Evolutionary conservation across 805 yeast genomes (phyloP), one percentile per base, ranked within the genome.

Genomic region (Candida nanaspora): DNA sequence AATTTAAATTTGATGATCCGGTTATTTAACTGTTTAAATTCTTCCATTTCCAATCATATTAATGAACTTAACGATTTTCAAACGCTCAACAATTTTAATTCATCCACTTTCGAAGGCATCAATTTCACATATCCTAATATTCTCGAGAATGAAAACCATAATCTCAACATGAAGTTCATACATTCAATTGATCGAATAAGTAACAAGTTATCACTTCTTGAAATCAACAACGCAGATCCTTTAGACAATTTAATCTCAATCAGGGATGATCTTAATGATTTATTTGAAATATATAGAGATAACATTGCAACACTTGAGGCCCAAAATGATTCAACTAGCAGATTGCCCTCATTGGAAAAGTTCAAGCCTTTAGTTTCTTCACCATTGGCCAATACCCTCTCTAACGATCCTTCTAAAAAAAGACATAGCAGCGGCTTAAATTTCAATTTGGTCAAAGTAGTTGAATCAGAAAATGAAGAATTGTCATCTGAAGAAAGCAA

Each of bases 351-450:
- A 3, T 7, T 44, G 26, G 41, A 42, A 11, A 20, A 33, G 2
- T 33, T 44, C 33, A 32, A 25, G 10, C 38, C 22, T 8, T 27
- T 16, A 19, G 16, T 38, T 29, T n/a, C 37, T 18, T 11, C 29
- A 5, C 28, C 36, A 16, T 16, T 30, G 32, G 28, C 33, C 10
- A 2, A 6, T 4, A 21, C 25, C 46, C 46, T n/a, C 38, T 38
- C 11, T 13, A 29, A 11, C 14, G 26, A 34, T 19, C 22, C 27
- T 20, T 35, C 47, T 2, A 43, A 49, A 19, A 47, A 46, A 26
- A 42, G 63, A 32, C 43, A 49, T 20, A 55, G 61, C 37, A 59
- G 60, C 42, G 64, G 64, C 2, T 44, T 58, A 22, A 51, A 51
- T 22, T 51, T 59, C 42, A 55, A 57, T 33, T 40, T 59, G 28